Evolutionary conservation across 2,329 filamentous ascomycete genomes (phyloP).

Genomic region (Ophiostoma ulmi): DNA sequence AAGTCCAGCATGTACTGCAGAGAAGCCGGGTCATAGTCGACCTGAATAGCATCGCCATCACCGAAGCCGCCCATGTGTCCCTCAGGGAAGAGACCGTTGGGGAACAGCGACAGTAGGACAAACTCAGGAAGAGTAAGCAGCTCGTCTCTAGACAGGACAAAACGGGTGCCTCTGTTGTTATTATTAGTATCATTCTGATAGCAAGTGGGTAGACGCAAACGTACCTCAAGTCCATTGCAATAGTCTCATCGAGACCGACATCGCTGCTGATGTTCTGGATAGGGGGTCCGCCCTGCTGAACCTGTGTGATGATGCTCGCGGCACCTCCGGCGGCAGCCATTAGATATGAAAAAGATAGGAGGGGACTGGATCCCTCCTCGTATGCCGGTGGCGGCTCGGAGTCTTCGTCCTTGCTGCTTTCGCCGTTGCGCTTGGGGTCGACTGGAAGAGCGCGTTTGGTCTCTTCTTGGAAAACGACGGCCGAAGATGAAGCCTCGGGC

Average conservation of each 20-base stretch:
- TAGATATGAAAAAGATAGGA: constrained; percentile 88
- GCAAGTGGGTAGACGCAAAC: constrained; percentile 28
- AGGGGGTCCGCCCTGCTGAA: constrained; percentile 86
- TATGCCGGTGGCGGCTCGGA: constrained; percentile 93
- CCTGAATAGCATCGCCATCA: constrained; percentile 90
- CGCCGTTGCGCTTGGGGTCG: constrained; percentile 66
- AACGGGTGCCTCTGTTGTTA: constrained; percentile 70
- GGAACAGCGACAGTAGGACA: constrained; percentile 93
- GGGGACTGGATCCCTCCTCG: constrained; percentile 86
- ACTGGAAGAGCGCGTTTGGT: constrained; percentile 79
- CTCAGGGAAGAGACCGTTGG: constrained; percentile 95
- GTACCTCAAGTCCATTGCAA: constrained; percentile 89
- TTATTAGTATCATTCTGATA: not conserved
- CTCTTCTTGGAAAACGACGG: constrained; percentile 51
- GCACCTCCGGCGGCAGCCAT: constrained; percentile 97
- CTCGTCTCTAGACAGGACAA: constrained; percentile 91
- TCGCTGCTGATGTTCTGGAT: constrained; percentile 88
- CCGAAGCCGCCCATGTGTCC: constrained; percentile 90
- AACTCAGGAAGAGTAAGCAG: constrained; percentile 94
- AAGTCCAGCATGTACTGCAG: constrained; percentile 99
- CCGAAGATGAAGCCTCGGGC: constrained; percentile 12
- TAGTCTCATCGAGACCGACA: constrained; percentile 86
- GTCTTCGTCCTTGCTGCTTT: constrained; percentile 63
- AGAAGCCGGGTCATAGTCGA: constrained; percentile 94
- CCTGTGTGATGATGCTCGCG: constrained; percentile 98